Evolutionary conservation across 257 asterid genomes (phyloP), one percentile per base, ranked within the genome.

Genomic region (Lantana camara): DNA sequence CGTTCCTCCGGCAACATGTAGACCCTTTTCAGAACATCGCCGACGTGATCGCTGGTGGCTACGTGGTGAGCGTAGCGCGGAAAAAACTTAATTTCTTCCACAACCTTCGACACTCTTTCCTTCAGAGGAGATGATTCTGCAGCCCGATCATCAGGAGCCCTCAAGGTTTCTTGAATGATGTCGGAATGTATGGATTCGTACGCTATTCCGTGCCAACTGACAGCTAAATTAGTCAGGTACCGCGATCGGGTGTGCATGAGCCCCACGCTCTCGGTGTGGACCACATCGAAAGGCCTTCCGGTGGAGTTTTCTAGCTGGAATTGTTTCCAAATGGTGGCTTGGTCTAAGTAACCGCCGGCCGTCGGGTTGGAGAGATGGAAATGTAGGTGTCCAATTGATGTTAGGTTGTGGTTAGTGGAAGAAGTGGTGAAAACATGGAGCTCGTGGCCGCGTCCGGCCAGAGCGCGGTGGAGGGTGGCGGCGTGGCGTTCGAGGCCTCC

Each of bases 401-500:
- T 66, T 48, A 52, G 24, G 38, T 77, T 35, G 11, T 4, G 11
- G 7, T 35, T 64, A 23, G 76, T 38, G 6, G 74, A 30, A 29
- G 67, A 69, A 16, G 87, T 50, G 20, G 96, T 89, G 88, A 89
- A 89, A 4, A 89, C 62, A 38, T 86, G 96, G 65, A 89, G 69
- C 75, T 86, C 83, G 11, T 89, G 96, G 60, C 96, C 93, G 9
- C 87, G 76, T 62, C 49, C 72, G 17, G 95, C 93, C 1, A 87
- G 88, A n/a, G 78, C 75, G 1, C 38, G 73, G 58, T 87, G 92
- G 32, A 87, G 90, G 65, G 95, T 84, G 48, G 52, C 55, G 66
- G 96, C 90, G 5, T 89, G 96, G 15, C 95, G 85, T 69, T 86
- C 93, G 2, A 86, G 91, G 53, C 96, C 96, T 11, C 95, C 92